These are phyloP conservation scores for Helichrysum umbraculigerum DNA, from an alignment of 129 eudicot genomes.

Conservation along the genomic window DNA sequence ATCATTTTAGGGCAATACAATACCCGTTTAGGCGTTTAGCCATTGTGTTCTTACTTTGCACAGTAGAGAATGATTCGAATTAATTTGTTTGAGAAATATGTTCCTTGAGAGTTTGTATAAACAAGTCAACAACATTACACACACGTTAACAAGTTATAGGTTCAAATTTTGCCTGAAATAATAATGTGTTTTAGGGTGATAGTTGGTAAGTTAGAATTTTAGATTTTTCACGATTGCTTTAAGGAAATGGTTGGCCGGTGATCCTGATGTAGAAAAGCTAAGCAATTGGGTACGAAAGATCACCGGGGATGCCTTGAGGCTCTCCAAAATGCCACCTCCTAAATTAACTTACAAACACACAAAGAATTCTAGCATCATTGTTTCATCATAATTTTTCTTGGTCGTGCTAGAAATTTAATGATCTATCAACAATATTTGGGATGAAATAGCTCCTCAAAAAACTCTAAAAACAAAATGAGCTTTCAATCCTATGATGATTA, in stretches of 20 bases:
- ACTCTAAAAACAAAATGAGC: slow-evolving; percentile 17
- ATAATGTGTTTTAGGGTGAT: no score
- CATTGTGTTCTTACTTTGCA: no score
- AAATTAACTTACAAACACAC: slow-evolving; percentile 2
- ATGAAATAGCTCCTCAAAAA: slow-evolving; percentile 10
- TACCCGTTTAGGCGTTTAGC: no score
- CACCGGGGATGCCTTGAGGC: slow-evolving; percentile 39
- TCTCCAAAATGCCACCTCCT: slow-evolving; percentile 28
- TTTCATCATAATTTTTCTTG: slow-evolving; percentile 17
- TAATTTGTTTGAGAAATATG: no score
- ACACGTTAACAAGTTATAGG: no score
- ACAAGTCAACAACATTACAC: no score
- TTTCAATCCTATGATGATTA: slow-evolving; percentile 17
- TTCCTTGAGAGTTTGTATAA: no score
- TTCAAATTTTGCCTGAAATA: no score
- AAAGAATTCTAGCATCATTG: neutral
- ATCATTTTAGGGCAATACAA: no score
- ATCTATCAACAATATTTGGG: slow-evolving; percentile 15
- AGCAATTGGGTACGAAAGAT: slow-evolving; percentile 32
- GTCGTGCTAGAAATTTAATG: neutral
- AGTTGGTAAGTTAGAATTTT: no score
- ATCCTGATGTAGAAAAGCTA: slow-evolving; percentile 28
- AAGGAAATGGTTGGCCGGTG: slow-evolving; percentile 33
- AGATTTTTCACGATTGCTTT: slow-evolving; percentile 44
- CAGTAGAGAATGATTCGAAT: no score